Evolutionary conservation across 352 stramenopile species (phyloP), one percentile per base, ranked within the genome.

Genomic region (Chrysophaeum taylorii): DNA sequence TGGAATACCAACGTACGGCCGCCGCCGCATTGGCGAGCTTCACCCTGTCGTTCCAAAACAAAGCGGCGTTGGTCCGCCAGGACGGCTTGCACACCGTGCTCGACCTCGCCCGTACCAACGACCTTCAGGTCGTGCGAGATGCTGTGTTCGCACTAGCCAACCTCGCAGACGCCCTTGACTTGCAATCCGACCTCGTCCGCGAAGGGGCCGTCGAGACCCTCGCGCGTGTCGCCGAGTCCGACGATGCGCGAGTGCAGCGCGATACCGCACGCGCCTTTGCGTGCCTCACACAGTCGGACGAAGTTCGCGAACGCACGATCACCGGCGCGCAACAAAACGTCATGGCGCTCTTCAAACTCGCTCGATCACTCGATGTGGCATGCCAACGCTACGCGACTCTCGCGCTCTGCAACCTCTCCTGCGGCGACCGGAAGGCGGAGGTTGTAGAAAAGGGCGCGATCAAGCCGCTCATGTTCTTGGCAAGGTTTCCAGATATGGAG

Each of bases 301-400:
- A 89, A 23, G 80, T 84, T 38, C 90, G 92, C 48, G 78, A 82
- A 15, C 84, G 91, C 41, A 83, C 96, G 57, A 80, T 96, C 25
- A 80, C 85, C 63, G 84, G 93, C 60, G 77, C 83, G 16, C n/a
- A n/a, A n/a, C n/a, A n/a, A n/a, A 84, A 81, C 2, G 77, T 96
- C 18, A 85, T 86, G 61, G 87, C 89, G n/a, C 82, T 97, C 2
- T 96, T 95, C 69, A 86, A 91, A 36, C 84, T 98, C 45, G 92
- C 92, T 12, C 88, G 93, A 38, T 96, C 88, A 39, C 78, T 96
- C 0, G 92, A 98, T 72, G 84, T 86, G 9, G 84, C 83, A 31
- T 96, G 86, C 37, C 92, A 97, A 81, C 87, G 92, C 7, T 97
- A 96, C 79, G 88, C 91, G 27, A 95, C 91, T 0, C 82, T 98